Base-by-base conservation (phyloP, 495 filamentous ascomycete genomes). In the Aspergillus funiculosus region DNA sequence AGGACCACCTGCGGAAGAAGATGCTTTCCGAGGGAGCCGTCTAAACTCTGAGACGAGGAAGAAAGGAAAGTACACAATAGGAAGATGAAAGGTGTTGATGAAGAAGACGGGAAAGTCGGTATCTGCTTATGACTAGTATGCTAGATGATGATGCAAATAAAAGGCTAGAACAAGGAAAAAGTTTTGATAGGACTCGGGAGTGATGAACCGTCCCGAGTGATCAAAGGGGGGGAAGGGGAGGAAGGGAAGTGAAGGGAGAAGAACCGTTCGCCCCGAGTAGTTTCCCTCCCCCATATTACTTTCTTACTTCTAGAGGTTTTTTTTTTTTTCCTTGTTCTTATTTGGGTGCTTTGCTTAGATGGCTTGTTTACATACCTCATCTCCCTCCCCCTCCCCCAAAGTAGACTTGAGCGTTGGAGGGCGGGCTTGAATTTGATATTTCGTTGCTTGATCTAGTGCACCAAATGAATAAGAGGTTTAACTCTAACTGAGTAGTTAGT, bases 1-100 rank as follows among this genome's bases (percentile, higher is more conserved):
- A 99, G 87, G 89, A 91, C 67, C 78, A 95, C 69, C 79, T 99
- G 58, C 85, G 90, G 54, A 95, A 97, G 84, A 97, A 97, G 86
- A 97, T 99, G 92, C 48, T 76, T 44, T 56, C 59, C 9, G 53
- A 64, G 43, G 73, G 74, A 48, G 67, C 71, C 40, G 73, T 75
- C 56, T 77, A 72, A 69, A 40, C 27, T n/a, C n/a, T n/a, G n/a
- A n/a, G n/a, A n/a, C n/a, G n/a, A n/a, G n/a, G n/a, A n/a, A n/a
- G 24, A 21, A 39, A 39, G 17, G 17, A 27, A 39, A 39, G 30
- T 14, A 34, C 10, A 14, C 31, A 11, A 20, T 22, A 20, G 26
- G 31, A 43, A 41, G 30, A n/a, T n/a, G n/a, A n/a, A n/a, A n/a
- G n/a, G n/a, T n/a, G n/a, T n/a, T n/a, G n/a, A n/a, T n/a, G n/a